Evolutionary conservation across 306 rosid species (phyloP), one percentile per base, ranked within the genome.

Genomic region (Fagus crenata): DNA sequence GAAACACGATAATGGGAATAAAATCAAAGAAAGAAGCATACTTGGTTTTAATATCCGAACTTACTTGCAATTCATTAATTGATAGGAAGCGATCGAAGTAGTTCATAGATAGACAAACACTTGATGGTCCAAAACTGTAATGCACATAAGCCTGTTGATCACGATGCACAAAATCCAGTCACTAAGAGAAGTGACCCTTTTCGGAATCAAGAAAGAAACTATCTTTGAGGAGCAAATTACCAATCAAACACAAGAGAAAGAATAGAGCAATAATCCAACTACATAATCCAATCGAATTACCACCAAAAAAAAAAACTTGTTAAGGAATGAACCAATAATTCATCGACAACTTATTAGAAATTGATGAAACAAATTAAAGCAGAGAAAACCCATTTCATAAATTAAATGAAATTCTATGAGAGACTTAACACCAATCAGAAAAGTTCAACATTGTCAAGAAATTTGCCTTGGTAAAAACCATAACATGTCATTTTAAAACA

Each of bases 11-110:
- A 74, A 71, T 1, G 43, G 1, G 58, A 72, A 71, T 60, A 69
- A 13, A 56, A 39, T 5, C 56, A 55, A 14, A 73, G 46, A 83
- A 56, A 60, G 41, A 77, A 32, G 42, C 31, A 76, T 61, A 69
- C 22, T 69, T 61, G 8, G 31, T 71, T 43, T 39, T 53, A 77
- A 36, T 40, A 53, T 49, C 67, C 12, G 55, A 82, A 82, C 97
- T 90, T 84, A 91, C 98, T 67, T 84, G 88, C 51, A 86, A 81
- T 69, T 88, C 80, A 81, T 81, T 63, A 4, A 78, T 51, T 28
- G 97, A 90, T 53, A 91, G 87, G 84, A 90, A 90, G 59, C 97
- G 93, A 82, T 93, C 98, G 81, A 87, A 75, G 86, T 93, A 93
- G 84, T 91, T 93, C 80, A 86, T 85, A 17, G 92, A 79, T 32